These are phyloP conservation scores for Geopyxis carbonaria DNA, from an alignment of 495 filamentous ascomycete genomes.

Conservation along the genomic window DNA sequence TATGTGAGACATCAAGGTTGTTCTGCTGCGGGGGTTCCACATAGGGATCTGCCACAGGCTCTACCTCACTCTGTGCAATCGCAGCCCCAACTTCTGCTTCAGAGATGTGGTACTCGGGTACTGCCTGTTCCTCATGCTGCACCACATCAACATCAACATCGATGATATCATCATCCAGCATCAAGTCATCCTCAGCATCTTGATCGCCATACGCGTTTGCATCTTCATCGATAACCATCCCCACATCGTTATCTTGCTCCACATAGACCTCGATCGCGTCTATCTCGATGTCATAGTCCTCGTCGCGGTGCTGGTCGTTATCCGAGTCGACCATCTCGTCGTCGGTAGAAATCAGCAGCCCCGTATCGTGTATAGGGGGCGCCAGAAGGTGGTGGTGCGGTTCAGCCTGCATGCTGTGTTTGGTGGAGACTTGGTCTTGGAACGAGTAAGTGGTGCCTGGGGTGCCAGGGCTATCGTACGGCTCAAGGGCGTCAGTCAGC, in stretches of 20 bases:
- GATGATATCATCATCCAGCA: conserved; percentile 20
- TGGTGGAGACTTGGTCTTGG: conserved; percentile 10
- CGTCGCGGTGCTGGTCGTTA: conserved; percentile 19
- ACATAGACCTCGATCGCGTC: conserved; percentile 19
- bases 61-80: background rate
- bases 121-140: background rate
- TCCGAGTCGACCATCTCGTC: conserved; percentile 24
- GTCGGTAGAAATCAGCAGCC: conserved; percentile 12
- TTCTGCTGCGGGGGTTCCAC: background rate
- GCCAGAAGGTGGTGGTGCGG: conserved; percentile 10
- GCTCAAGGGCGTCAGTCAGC: conserved; percentile 7
- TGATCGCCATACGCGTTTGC: conserved; percentile 7
- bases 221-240: conserved; percentile 24
- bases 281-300: conserved; percentile 22
- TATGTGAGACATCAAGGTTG: background rate
- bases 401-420: conserved; percentile 15
- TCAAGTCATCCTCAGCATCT: conserved; percentile 17
- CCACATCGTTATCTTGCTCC: conserved; percentile 18
- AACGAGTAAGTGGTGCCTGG: conserved; percentile 21
- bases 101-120: background rate
- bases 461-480: conserved; percentile 18
- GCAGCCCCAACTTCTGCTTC: background rate
- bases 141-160: background rate
- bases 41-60: background rate
- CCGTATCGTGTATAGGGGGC: conserved; percentile 9